Evolutionary conservation across 2,329 filamentous ascomycete species (phyloP), one percentile per base, ranked within the genome.

Genomic region (Epichloe scottii): DNA sequence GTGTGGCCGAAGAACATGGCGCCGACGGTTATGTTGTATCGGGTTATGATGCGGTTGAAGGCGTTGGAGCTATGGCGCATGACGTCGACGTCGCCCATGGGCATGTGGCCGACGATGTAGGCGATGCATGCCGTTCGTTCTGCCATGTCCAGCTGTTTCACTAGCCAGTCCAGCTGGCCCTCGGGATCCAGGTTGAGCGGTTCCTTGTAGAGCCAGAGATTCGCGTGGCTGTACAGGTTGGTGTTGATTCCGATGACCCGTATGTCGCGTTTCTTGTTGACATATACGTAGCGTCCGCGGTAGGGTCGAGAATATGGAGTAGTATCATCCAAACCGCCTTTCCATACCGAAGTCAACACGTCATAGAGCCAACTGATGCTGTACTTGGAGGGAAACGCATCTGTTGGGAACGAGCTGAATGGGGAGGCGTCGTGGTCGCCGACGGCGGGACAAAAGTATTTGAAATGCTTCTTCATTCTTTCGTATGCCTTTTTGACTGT

Each of bases 161-260:
- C 48, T 14, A 50, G 41, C 48, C 40, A 50, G 8, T 45, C 4
- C 3, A 45, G 33, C 34, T 50, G 48, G n/a, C 33, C 48, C 5
- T 50, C 48, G 10, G 40, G 48, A 33, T 50, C 48, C 12, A 34
- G 2, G 4, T 33, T 2, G 1, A 47, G 7, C 7, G 37, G 14
- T 2, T 42, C 35, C 30, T 15, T 7, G 26, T 51, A 80, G 30
- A 76, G 60, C 66, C 72, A 77, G 59, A 74, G 76, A 63, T 81
- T 81, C 51, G 71, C 63, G 19, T 67, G 70, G 61, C 80, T 80
- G 63, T 74, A 79, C 53, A 79, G 61, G 58, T 79, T 77, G 26
- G 74, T 79, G 65, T 76, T 80, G 56, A 80, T 63, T 4, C 76
- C 78, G 58, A 81, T 78, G 56, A 81, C 63, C n/a, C 75, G 70